These are phyloP conservation scores for Conringia planisiliqua DNA, from an alignment of 345 rosid species.

Conservation along the genomic window DNA sequence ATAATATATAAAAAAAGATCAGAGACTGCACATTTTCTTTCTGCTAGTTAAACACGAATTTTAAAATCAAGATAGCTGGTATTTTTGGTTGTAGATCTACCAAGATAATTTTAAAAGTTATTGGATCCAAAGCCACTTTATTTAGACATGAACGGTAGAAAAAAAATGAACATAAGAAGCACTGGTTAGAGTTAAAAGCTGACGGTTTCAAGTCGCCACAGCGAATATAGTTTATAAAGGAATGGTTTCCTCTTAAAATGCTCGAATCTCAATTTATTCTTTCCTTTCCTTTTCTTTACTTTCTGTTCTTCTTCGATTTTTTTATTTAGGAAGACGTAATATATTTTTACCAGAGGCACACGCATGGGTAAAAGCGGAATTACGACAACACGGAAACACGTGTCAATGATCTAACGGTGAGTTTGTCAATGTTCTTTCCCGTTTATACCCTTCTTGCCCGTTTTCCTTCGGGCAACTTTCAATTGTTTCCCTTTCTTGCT, in stretches of 20 bases:
- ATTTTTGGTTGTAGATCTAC: neutral
- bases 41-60: neutral
- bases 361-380: conserved; percentile 20
- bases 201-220: conserved; percentile 27
- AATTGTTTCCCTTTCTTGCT: neutral
- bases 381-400: neutral
- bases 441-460: conserved; percentile 27
- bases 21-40: neutral
- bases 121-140: neutral
- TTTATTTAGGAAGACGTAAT: neutral
- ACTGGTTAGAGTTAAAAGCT: conserved; percentile 20
- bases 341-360: conserved; percentile 9
- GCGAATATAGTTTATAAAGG: conserved; percentile 4
- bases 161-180: neutral
- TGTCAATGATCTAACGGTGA: conserved; percentile 4
- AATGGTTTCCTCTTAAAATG: conserved; percentile 15
- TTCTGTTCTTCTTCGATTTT: neutral
- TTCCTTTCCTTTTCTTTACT: neutral
- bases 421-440: neutral
- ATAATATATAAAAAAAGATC: neutral
- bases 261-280: conserved; percentile 16
- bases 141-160: conserved; percentile 1
- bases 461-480: conserved; percentile 22
- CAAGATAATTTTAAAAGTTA: neutral
- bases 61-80: neutral